Evolutionary conservation across 345 rosid species (phyloP).

Genomic region (Limnanthes douglasii): DNA sequence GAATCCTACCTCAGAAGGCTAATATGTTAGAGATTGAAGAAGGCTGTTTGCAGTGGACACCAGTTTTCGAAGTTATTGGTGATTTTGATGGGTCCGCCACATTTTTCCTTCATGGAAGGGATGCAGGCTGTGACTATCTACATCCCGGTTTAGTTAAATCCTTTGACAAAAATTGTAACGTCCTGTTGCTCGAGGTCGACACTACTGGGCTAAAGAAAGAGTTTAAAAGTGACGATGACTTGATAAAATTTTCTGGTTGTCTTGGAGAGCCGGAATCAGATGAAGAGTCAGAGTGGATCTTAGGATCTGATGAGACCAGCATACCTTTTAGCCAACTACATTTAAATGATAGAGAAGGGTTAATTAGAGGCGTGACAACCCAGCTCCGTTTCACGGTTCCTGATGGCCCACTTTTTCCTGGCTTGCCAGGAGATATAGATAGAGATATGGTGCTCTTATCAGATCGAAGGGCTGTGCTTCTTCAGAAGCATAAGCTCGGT

Average conservation of each 20-base stretch:
- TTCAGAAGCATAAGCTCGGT: constrained; percentile 29
- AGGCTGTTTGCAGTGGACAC: constrained; percentile 63
- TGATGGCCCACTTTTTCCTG: constrained; percentile 44
- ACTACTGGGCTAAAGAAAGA: constrained; percentile 32
- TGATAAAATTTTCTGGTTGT: too few relatives aligned
- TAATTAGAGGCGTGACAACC: constrained; percentile 44
- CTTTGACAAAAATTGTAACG: constrained; percentile 48
- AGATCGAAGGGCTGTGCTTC: constrained; percentile 49
- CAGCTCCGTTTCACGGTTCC: constrained; percentile 28
- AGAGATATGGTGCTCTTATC: constrained; percentile 17
- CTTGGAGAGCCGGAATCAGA: too few relatives aligned
- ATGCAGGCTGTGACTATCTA: constrained; percentile 28
- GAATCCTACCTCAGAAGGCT: constrained; percentile 65
- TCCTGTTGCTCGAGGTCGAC: constrained; percentile 65
- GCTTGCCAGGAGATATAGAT: constrained; percentile 31
- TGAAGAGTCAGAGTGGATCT: constrained; percentile 20
- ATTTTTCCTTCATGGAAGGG: constrained; percentile 68
- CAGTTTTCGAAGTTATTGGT: constrained; percentile 57
- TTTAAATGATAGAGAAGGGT: constrained; percentile 55
- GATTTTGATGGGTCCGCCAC: constrained; percentile 35
- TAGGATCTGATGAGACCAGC: constrained; percentile 15
- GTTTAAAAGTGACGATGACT: too few relatives aligned
- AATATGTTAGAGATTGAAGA: constrained; percentile 63
- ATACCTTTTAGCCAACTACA: constrained; percentile 44
- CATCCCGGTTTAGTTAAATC: constrained; percentile 50